These are phyloP conservation scores for Pichia sp. DNA, from an alignment of 1,139 yeast genomes.

Conservation along the genomic window DNA sequence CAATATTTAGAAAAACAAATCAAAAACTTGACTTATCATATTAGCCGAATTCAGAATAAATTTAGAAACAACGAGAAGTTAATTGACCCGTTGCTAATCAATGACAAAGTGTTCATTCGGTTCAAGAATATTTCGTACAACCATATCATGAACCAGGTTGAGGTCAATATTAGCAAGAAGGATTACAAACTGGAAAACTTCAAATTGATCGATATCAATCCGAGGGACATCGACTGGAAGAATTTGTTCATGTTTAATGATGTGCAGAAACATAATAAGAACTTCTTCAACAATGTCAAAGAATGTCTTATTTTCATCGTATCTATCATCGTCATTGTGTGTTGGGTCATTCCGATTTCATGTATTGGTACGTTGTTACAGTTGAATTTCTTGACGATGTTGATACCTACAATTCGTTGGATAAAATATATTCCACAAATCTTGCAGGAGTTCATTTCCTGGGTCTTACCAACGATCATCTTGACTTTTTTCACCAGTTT, in stretches of 20 bases:
- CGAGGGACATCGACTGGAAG: constrained; percentile 59
- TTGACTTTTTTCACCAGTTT: constrained; percentile 56
- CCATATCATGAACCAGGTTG: constrained; percentile 49
- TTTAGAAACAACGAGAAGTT: constrained; percentile 14
- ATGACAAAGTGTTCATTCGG: constrained; percentile 49
- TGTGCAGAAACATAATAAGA: constrained; percentile 17
- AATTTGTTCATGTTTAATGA: constrained; percentile 34
- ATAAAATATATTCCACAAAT: constrained; percentile 49
- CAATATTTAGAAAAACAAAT: constrained; percentile 28
- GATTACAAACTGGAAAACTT: not conserved
- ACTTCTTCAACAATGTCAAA: not conserved
- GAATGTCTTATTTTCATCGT: constrained; percentile 32
- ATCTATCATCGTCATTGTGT: constrained; percentile 46
- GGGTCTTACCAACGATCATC: constrained; percentile 59
- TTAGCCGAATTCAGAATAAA: constrained; percentile 14
- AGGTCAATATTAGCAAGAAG: constrained; percentile 27
- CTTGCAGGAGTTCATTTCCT: constrained; percentile 50
- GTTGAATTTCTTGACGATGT: constrained; percentile 52
- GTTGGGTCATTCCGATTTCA: constrained; percentile 73
- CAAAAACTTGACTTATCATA: constrained; percentile 24
- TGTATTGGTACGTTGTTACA: constrained; percentile 67
- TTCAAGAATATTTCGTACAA: constrained; percentile 50
- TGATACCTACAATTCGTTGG: constrained; percentile 55
- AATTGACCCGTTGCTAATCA: constrained; percentile 18
- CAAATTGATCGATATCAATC: constrained; percentile 49